phyloP scores from a whole-genome alignment of 2,329 filamentous ascomycete genomes.

The Penicillium sp. region DNA sequence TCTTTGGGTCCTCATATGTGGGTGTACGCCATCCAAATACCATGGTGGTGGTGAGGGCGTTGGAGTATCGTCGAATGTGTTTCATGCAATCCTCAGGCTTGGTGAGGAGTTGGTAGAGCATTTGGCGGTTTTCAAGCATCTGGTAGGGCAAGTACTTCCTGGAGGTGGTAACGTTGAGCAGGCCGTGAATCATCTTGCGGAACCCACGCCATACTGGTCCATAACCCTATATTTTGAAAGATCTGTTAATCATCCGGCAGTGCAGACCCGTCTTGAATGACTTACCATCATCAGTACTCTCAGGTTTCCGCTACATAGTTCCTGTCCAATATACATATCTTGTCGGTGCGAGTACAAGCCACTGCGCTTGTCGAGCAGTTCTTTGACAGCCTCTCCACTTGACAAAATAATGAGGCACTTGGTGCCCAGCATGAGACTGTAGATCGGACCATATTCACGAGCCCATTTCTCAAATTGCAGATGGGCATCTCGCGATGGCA shows the following conservation, averaged over 20 bases:
- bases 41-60: constrained; percentile 48
- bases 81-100: constrained; percentile 34
- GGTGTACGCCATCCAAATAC: constrained; percentile 45
- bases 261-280: no score
- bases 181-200: constrained; percentile 39
- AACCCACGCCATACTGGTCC: constrained; percentile 26
- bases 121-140: constrained; percentile 51
- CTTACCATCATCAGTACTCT: constrained; percentile 32
- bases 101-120: constrained; percentile 42
- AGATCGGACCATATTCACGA: constrained; percentile 48
- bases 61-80: constrained; percentile 47
- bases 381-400: constrained; percentile 44
- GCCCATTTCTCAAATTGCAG: constrained; percentile 51
- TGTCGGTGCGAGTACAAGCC: constrained; percentile 48
- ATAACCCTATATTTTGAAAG: constrained; percentile 26
- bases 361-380: constrained; percentile 49
- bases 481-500: constrained; percentile 37
- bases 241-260: no score
- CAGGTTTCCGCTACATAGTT: constrained; percentile 24
- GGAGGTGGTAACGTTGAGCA: constrained; percentile 46
- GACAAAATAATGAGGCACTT: constrained; percentile 46
- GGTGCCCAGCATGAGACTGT: constrained; percentile 48
- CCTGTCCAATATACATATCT: constrained; percentile 44
- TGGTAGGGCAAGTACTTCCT: constrained; percentile 52
- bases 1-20: constrained; percentile 38